These are phyloP conservation scores for Boeremia exigua DNA, from an alignment of 2,329 filamentous ascomycete species.

Conservation along the genomic window DNA sequence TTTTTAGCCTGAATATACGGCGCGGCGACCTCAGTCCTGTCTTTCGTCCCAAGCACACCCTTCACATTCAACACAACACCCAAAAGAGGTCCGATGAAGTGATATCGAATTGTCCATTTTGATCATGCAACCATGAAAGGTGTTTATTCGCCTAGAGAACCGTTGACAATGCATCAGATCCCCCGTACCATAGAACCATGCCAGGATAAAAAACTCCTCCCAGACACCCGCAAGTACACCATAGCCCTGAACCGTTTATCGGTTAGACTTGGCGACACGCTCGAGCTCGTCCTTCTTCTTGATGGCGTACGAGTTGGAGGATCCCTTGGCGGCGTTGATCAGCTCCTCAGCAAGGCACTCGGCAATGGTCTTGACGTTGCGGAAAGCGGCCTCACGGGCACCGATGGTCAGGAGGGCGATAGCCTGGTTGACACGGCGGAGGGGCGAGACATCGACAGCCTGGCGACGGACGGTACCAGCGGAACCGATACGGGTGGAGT, in stretches of 20 bases:
- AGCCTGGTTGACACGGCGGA: conserved; percentile 99
- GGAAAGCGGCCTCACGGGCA: conserved; percentile 98
- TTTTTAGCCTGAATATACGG: conserved; percentile 6
- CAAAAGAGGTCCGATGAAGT: conserved; percentile 22
- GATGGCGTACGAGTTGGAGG: conserved; percentile 99
- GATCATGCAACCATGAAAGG: conserved; percentile 50
- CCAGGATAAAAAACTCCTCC: conserved; percentile 46
- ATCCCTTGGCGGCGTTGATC: conserved; percentile 99
- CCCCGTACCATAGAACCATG: conserved; percentile 39
- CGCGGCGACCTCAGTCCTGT: conserved; percentile 6
- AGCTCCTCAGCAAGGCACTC: conserved; percentile 99
- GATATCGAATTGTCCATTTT: conserved; percentile 46
- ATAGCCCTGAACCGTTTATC: conserved; percentile 70
- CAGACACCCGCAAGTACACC: conserved; percentile 38
- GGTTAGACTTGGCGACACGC: conserved; percentile 99
- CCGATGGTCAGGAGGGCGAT: conserved; percentile 98
- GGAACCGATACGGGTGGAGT: conserved; percentile 98
- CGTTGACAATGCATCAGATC: conserved; percentile 45
- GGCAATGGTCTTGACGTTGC: conserved; percentile 99
- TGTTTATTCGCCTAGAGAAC: conserved; percentile 48
- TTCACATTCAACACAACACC: conserved; percentile 16
- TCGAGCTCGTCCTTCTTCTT: conserved; percentile 99
- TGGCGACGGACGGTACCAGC: conserved; percentile 99
- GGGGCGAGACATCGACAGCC: conserved; percentile 99
- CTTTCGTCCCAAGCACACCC: conserved; percentile 10